Base-by-base conservation (phyloP, 768 basidiomycete species). In the Mycena polygramma region DNA sequence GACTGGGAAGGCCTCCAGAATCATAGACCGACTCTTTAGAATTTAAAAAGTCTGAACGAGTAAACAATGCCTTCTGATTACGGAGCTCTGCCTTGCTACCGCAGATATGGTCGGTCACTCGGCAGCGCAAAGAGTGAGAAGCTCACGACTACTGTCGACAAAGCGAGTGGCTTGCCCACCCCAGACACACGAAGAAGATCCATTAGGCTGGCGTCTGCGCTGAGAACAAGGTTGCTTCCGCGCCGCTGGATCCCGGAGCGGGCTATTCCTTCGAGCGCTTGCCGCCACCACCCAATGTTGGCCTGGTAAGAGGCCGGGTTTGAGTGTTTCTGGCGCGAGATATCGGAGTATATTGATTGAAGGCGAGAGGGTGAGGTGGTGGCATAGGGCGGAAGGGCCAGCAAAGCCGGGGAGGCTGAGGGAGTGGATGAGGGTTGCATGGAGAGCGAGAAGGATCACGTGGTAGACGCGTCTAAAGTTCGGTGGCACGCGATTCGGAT, bases 221-320 rank as follows among this genome's bases (percentile, higher is more conserved):
- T 85, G 1, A 96, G 80, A 22, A 93, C 84, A 22, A 95, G 84
- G 55, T 86, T 85, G 74, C 90, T 91, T 24, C 74, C 75, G 63
- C 76, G 51, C 59, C 76, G 73, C 69, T 92, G 90, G 75, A 89
- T 81, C 1, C 92, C 92, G 30, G 82, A 83, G 62, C 83, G 77
- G n/a, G 92, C 88, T 46, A 92, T 76, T 19, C 83, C 82, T 73
- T 92, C 88, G 11, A 96, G 83, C 0, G 90, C 88, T 53, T 83
- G 81, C 41, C 87, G 89, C 97, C 97, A 98, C 96, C 96, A 98
- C 63, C 91, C 89, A 37, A 95, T 83, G 76, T 94, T 94, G 14
- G 94, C 89, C 57, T 89, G 81, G 78, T 91, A 98, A 6, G 94
- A 91, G 2, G 92, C 87, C 0, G 95, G 93, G 78, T 98, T 97